Evolutionary conservation across 768 basidiomycete species (phyloP).

Genomic region (Podaxis rugospora): DNA sequence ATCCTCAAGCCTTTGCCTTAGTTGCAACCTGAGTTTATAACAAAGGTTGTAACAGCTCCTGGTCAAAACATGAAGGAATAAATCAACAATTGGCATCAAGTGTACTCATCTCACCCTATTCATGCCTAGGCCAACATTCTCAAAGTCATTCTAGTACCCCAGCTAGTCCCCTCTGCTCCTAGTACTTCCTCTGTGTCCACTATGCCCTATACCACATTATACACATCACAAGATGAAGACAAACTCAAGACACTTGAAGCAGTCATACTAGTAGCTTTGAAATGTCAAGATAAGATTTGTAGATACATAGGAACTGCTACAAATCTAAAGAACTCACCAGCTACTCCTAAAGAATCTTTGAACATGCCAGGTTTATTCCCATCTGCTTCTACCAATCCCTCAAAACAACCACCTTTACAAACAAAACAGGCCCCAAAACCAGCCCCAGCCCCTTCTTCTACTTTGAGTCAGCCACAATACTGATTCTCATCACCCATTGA

Average conservation of each 20-base stretch:
- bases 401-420: not conserved
- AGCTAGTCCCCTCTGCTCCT: too few relatives aligned
- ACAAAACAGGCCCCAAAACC: not conserved
- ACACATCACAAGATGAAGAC: too few relatives aligned
- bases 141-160: not conserved
- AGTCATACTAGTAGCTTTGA: too few relatives aligned
- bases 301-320: too few relatives aligned
- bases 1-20: too few relatives aligned
- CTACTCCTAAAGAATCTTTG: too few relatives aligned
- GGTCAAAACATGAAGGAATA: not conserved
- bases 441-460: not conserved
- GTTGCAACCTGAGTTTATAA: too few relatives aligned
- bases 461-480: not conserved
- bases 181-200: not conserved
- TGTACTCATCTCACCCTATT: not conserved
- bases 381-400: not conserved
- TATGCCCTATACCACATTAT: not conserved
- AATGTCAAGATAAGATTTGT: too few relatives aligned
- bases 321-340: too few relatives aligned
- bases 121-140: not conserved
- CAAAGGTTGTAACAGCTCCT: too few relatives aligned
- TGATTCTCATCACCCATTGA: not conserved
- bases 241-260: too few relatives aligned
- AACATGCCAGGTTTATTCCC: not conserved
- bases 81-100: not conserved